Percentiles rank a stretch among this genome's conserved stretches.
Evolutionary conservation across 139 green algal genomes (phyloP).

Genomic region (Auxenochlorella protothecoides): DNA sequence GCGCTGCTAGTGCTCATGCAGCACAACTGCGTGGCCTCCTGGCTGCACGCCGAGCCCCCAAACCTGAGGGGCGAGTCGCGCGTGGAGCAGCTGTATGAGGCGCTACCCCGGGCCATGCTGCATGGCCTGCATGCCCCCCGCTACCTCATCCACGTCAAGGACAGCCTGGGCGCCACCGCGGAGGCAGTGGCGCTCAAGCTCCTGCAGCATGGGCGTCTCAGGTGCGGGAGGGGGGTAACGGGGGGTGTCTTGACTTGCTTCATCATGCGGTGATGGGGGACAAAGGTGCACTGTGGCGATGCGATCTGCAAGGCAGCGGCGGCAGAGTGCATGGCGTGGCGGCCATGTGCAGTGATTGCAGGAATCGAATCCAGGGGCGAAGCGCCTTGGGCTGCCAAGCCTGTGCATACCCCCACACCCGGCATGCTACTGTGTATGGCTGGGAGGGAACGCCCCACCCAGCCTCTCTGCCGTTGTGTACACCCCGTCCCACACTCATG

Average conservation of each 20-base stretch:
- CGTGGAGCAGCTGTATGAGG: conserved; percentile 40
- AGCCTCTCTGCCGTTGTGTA: not conserved
- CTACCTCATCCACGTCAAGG: conserved; percentile 42
- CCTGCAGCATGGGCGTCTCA: conserved; percentile 47
- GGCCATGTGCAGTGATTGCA: too few species aligned
- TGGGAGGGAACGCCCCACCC: conserved; percentile 2
- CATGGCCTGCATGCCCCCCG: conserved; percentile 41
- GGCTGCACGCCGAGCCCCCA: conserved; percentile 36
- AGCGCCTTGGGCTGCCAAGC: too few species aligned
- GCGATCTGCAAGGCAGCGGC: too few species aligned
- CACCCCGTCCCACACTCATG: not conserved
- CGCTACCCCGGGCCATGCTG: conserved; percentile 36
- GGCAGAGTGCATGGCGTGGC: too few species aligned
- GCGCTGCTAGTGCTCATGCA: conserved; percentile 57
- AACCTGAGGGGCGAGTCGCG: conserved; percentile 18
- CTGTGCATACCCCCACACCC: too few species aligned
- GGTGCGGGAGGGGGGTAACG: conserved; percentile 6
- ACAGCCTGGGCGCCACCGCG: conserved; percentile 22
- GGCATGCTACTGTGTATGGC: too few species aligned
- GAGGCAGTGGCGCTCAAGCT: conserved; percentile 38
- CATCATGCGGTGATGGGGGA: too few species aligned
- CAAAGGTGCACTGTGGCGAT: too few species aligned
- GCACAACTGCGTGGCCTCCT: conserved; percentile 49
- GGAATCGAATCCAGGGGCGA: too few species aligned
- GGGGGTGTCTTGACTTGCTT: too few species aligned